Conservation (phyloP, 2,329 filamentous ascomycete species). For the Diaporthe australafricana region DNA sequence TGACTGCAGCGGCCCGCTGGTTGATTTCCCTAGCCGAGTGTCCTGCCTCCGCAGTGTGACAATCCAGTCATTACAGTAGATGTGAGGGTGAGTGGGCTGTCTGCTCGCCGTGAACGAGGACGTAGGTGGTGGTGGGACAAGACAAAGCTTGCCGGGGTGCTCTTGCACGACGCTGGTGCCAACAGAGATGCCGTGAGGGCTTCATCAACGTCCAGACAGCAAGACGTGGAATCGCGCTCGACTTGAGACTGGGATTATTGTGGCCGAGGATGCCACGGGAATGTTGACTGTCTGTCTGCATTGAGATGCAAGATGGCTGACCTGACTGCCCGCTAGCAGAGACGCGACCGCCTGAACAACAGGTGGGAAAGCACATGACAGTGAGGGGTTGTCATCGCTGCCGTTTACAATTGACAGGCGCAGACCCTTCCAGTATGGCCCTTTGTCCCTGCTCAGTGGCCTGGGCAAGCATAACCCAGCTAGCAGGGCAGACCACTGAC, state of each 20-base stretch:
- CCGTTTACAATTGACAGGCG: background rate
- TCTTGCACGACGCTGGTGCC: background rate
- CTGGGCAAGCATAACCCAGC: background rate
- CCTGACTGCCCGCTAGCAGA: background rate
- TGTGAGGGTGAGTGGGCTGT: background rate
- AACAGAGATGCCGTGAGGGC: background rate
- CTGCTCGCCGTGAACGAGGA: background rate
- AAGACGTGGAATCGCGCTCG: background rate
- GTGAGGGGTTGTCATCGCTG: background rate
- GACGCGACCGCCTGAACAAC: background rate
- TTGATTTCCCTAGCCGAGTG: background rate
- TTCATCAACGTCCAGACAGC: background rate
- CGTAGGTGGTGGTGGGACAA: background rate
- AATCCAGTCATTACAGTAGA: background rate
- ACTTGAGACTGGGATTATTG: background rate
- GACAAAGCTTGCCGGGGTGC: slow-evolving; percentile 5
- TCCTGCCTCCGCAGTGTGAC: background rate
- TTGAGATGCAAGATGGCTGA: background rate
- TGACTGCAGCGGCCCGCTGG: background rate
- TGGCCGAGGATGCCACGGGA: background rate
- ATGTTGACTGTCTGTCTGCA: background rate
- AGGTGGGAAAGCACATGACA: background rate
- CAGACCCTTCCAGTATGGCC: background rate
- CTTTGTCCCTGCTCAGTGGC: background rate
- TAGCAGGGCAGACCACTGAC: background rate